Evolutionary conservation across 306 rosid species (phyloP).

Genomic region (Neltuma alba): DNA sequence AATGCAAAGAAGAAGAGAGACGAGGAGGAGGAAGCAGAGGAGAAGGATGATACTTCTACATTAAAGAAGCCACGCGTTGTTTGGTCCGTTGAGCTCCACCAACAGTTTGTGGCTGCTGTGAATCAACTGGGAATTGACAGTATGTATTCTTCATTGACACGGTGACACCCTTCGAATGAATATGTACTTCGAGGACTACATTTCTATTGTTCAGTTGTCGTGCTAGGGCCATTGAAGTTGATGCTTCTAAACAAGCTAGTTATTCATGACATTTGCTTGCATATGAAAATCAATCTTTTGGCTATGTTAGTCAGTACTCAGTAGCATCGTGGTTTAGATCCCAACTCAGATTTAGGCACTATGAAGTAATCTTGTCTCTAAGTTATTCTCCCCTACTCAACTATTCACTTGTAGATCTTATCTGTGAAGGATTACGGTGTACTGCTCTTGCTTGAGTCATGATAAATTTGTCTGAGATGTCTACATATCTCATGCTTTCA

Average conservation of each 20-base stretch:
- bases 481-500: conserved; percentile 17
- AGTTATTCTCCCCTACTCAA: not conserved
- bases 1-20: conserved; percentile 79
- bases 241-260: conserved; percentile 4
- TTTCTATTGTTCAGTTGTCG: not conserved
- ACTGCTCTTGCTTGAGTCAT: not conserved
- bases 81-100: conserved; percentile 99
- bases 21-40: conserved; percentile 83
- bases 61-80: conserved; percentile 91
- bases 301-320: not conserved
- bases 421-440: not conserved
- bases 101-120: conserved; percentile 95
- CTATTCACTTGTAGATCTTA: conserved; percentile 11
- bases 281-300: not conserved
- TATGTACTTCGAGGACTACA: conserved; percentile 13
- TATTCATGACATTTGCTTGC: not conserved
- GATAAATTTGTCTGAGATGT: conserved; percentile 1
- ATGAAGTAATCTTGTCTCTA: conserved; percentile 3
- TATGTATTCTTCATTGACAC: conserved; percentile 50
- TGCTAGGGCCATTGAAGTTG: not conserved
- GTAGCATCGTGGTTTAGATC: conserved; percentile 11
- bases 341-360: conserved; percentile 1
- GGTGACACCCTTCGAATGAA: conserved; percentile 20
- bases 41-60: conserved; percentile 86
- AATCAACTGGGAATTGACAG: conserved; percentile 96